Evolutionary conservation across 2,329 filamentous ascomycete genomes (phyloP).

Genomic region (Fusarium virguliforme): DNA sequence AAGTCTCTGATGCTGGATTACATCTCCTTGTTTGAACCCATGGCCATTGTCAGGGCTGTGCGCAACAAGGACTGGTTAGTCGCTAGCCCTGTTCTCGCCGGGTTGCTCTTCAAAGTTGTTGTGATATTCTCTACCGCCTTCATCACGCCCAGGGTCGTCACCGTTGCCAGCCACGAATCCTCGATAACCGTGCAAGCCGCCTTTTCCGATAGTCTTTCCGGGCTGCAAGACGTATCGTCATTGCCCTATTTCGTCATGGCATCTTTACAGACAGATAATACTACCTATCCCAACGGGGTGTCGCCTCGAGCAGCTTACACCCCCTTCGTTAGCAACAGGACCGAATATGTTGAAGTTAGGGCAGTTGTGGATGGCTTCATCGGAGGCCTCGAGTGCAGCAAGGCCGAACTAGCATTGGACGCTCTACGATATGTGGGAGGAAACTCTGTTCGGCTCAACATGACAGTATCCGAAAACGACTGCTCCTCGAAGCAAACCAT

Average conservation of each 20-base stretch:
- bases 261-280: constrained; percentile 52
- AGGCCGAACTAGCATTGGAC: constrained; percentile 47
- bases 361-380: constrained; percentile 57
- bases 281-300: constrained; percentile 54
- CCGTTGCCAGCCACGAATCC: constrained; percentile 45
- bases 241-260: constrained; percentile 56
- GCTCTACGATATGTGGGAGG: constrained; percentile 43
- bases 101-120: constrained; percentile 54
- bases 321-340: constrained; percentile 50
- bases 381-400: constrained; percentile 53
- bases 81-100: constrained; percentile 45
- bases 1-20: constrained; percentile 59
- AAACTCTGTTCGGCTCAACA: constrained; percentile 48
- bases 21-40: constrained; percentile 52
- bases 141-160: constrained; percentile 54
- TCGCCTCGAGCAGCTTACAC: constrained; percentile 56
- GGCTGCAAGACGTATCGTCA: constrained; percentile 46
- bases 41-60: constrained; percentile 50
- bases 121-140: constrained; percentile 58
- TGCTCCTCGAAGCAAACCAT: constrained; percentile 45
- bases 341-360: constrained; percentile 47
- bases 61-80: constrained; percentile 58
- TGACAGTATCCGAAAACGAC: constrained; percentile 48
- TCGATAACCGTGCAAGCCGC: constrained; percentile 48
- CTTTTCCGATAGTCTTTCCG: constrained; percentile 52